Conservation (phyloP, 2,329 filamentous ascomycete species). For the Didymella glomerata region DNA sequence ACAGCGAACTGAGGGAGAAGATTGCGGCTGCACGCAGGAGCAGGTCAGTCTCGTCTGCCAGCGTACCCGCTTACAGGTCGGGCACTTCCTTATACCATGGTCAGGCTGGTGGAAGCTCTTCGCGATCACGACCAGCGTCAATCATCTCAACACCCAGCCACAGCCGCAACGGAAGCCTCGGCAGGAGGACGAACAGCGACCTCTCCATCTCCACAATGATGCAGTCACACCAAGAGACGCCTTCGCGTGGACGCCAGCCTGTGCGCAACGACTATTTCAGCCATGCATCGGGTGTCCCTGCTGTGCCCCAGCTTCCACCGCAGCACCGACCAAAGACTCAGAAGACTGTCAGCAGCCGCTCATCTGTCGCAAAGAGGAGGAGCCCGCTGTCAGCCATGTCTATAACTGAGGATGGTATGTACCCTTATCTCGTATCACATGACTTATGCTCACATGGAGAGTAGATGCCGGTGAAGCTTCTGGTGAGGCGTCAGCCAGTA, state of each 20-base stretch:
- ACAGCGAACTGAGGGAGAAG: slow-evolving; percentile 28
- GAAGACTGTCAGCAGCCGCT: slow-evolving; percentile 16
- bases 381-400: slow-evolving; percentile 21
- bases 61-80: slow-evolving; percentile 1
- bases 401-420: slow-evolving; percentile 20
- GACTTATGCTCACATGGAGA: slow-evolving; percentile 1
- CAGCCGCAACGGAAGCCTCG: slow-evolving; percentile 18
- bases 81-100: slow-evolving; percentile 2
- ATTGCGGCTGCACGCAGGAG: slow-evolving; percentile 32
- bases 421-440: background rate
- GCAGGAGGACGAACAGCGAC: slow-evolving; percentile 25
- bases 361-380: slow-evolving; percentile 15
- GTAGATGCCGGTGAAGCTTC: slow-evolving; percentile 13
- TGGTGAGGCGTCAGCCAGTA: slow-evolving; percentile 15
- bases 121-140: slow-evolving; percentile 22
- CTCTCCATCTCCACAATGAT: slow-evolving; percentile 43
- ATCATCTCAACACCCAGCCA: slow-evolving; percentile 16
- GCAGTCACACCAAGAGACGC: slow-evolving; percentile 17
- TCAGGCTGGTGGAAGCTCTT: slow-evolving; percentile 13
- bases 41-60: slow-evolving; percentile 14
- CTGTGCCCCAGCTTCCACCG: slow-evolving; percentile 16
- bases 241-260: slow-evolving; percentile 19
- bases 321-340: slow-evolving; percentile 14
- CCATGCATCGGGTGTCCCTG: slow-evolving; percentile 5
- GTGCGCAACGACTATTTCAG: slow-evolving; percentile 17